These are phyloP conservation scores for Ophiocordyceps camponoti-leonardi DNA, from an alignment of 2,329 filamentous ascomycete genomes.

Conservation along the genomic window DNA sequence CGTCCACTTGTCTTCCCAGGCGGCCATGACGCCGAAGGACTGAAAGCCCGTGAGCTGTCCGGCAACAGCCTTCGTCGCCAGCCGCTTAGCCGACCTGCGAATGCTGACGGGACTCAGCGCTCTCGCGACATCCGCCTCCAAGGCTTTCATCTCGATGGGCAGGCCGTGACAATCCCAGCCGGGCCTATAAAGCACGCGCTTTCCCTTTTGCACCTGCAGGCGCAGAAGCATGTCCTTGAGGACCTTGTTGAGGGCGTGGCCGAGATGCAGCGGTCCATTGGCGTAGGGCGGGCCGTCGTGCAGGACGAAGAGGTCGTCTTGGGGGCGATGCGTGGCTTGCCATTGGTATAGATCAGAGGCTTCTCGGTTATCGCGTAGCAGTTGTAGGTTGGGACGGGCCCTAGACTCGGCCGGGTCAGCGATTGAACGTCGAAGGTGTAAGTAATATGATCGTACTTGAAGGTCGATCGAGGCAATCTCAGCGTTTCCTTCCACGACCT, in stretches of 20 bases:
- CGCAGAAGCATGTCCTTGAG: conserved; percentile 87
- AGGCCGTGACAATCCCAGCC: conserved; percentile 98
- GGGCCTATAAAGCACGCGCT: conserved; percentile 61
- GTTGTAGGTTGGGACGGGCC: conserved; percentile 33
- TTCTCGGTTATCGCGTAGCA: conserved; percentile 48
- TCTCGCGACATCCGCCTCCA: conserved; percentile 36
- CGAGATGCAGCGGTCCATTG: conserved; percentile 80
- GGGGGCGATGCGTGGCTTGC: conserved; percentile 47
- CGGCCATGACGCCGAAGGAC: conserved; percentile 61
- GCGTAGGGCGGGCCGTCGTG: conserved; percentile 97
- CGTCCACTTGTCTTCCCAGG: conserved; percentile 61
- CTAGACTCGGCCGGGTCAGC: conserved; percentile 14
- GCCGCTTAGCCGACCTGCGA: conserved; percentile 42
- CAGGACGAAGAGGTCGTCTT: conserved; percentile 52
- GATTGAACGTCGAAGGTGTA: background rate
- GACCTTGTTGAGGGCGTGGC: conserved; percentile 93
- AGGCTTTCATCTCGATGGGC: conserved; percentile 89
- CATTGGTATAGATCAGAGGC: conserved; percentile 80
- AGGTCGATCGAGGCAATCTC: conserved; percentile 56
- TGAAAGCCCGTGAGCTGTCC: conserved; percentile 59
- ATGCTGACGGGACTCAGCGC: conserved; percentile 37
- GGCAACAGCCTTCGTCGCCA: conserved; percentile 52
- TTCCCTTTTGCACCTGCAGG: conserved; percentile 57
- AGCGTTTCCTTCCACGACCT: conserved; percentile 60
- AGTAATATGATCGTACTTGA: conserved; percentile 35